Evolutionary conservation across 2,329 filamentous ascomycete species (phyloP).

Genomic region (Talaromyces sp.): DNA sequence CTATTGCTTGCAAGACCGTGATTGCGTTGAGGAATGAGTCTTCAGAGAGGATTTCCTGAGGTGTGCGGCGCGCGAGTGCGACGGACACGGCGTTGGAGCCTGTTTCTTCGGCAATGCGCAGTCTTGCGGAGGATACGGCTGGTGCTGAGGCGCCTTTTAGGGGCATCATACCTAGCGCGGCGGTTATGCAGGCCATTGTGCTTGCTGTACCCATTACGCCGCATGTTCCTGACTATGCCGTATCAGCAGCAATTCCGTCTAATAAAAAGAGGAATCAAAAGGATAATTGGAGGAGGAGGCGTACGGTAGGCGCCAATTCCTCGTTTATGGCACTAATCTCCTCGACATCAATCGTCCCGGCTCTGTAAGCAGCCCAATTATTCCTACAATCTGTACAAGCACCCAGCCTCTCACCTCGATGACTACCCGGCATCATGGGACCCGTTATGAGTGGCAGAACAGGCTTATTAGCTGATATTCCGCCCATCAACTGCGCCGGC

Average conservation of each 20-base stretch:
- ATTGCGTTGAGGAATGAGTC: slow-evolving; percentile 54
- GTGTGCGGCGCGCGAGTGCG: slow-evolving; percentile 37
- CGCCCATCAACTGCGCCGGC: slow-evolving; percentile 72
- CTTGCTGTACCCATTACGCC: slow-evolving; percentile 59
- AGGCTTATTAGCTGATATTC: slow-evolving; percentile 70
- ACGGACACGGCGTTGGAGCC: slow-evolving; percentile 49
- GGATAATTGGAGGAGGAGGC: slow-evolving; percentile 19
- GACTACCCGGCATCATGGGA: slow-evolving; percentile 71
- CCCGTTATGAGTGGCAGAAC: slow-evolving; percentile 66
- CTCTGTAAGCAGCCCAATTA: slow-evolving; percentile 68
- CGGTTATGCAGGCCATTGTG: slow-evolving; percentile 55
- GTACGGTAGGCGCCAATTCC: slow-evolving; percentile 66
- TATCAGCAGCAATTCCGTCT: not conserved
- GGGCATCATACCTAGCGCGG: slow-evolving; percentile 53
- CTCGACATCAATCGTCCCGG: slow-evolving; percentile 65
- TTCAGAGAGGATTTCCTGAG: slow-evolving; percentile 44
- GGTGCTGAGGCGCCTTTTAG: slow-evolving; percentile 52
- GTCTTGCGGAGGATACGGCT: slow-evolving; percentile 51
- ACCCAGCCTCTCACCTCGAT: slow-evolving; percentile 61
- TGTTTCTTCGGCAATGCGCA: slow-evolving; percentile 54
- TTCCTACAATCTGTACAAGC: slow-evolving; percentile 73
- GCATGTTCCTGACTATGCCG: slow-evolving; percentile 46
- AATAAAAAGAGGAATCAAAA: not conserved
- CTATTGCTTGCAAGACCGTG: slow-evolving; percentile 52
- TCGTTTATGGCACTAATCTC: slow-evolving; percentile 69